phyloP scores from a whole-genome alignment of 805 yeast species.

The Cyberlindnera mrakii region DNA sequence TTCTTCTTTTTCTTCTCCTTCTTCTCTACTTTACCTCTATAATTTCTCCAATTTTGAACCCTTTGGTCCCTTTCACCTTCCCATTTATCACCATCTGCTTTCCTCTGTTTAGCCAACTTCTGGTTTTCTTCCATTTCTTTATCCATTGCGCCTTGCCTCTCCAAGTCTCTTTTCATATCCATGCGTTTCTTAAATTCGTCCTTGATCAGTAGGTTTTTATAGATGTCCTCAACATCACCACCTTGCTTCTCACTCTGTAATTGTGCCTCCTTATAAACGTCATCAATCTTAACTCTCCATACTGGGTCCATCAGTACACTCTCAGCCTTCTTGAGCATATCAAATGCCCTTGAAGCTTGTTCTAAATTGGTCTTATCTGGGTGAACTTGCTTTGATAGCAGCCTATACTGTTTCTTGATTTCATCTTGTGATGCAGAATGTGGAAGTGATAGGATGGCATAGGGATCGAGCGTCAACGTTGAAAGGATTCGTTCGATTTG shows the following conservation, averaged over 20 bases:
- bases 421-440: neutral
- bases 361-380: constrained; percentile 1
- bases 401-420: constrained; percentile 1
- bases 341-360: constrained; percentile 1
- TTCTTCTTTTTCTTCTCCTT: neutral
- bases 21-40: constrained; percentile 1
- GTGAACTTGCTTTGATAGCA: neutral
- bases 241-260: neutral
- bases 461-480: constrained; percentile 1
- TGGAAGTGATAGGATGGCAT: neutral
- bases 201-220: constrained; percentile 1
- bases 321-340: constrained; percentile 2
- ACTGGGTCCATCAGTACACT: neutral
- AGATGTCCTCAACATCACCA: neutral
- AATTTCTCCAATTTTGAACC: neutral
- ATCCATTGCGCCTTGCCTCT: constrained; percentile 1
- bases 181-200: constrained; percentile 1
- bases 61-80: constrained; percentile 1
- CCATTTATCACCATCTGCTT: constrained; percentile 1
- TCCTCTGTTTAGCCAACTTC: neutral
- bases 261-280: constrained; percentile 1
- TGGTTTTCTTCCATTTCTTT: neutral
- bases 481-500: neutral
- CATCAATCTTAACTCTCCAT: neutral
- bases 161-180: constrained; percentile 1